Evolutionary conservation across 306 rosid genomes (phyloP), one percentile per base, ranked within the genome.

Genomic region (Cicer arietinum): DNA sequence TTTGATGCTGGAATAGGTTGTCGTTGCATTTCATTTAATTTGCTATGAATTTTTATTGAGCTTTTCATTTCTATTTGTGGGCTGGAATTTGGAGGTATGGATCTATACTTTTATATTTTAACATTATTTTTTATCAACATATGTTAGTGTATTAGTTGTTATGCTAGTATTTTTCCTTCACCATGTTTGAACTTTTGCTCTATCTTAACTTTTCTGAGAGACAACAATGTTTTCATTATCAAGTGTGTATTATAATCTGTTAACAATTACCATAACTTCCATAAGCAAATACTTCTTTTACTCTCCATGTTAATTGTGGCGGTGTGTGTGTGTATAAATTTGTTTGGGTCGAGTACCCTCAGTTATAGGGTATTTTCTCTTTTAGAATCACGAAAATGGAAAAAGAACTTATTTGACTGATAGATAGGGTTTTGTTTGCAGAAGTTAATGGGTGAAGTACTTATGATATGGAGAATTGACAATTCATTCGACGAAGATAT

Each of bases 31-130:
- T 74, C 74, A 45, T 63, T 74, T 50, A 48, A 74, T 54, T 58
- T 74, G 43, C 22, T 63, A 47, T 69, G 73, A 74, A 35, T 7
- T 61, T 4, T 82, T 77, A 63, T 78, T 59, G 76, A 63, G 82
- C 66, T 66, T 77, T 67, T 67, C 57, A 56, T 78, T 67, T 68
- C 80, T 78, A 69, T 74, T 50, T 8, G 63, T 64, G 80, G 73
- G 65, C 81, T 69, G 85, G 75, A 76, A 56, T 52, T 54, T 69
- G 64, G 75, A 83, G 74, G 80, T 75, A 78, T 83, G 78, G 64
- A 69, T 74, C 48, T 68, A 68, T 61, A 59, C 4, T 56, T 60
- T 60, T 69, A 30, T 30, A 30, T 30, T 3, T 30, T 30, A 30
- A 30, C 37, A 30, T 4, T 30, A 22, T 30, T 30, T 30, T 30